Base-by-base conservation (phyloP, 371 early-diverging fungal genomes). In the Mortierella sp. region DNA sequence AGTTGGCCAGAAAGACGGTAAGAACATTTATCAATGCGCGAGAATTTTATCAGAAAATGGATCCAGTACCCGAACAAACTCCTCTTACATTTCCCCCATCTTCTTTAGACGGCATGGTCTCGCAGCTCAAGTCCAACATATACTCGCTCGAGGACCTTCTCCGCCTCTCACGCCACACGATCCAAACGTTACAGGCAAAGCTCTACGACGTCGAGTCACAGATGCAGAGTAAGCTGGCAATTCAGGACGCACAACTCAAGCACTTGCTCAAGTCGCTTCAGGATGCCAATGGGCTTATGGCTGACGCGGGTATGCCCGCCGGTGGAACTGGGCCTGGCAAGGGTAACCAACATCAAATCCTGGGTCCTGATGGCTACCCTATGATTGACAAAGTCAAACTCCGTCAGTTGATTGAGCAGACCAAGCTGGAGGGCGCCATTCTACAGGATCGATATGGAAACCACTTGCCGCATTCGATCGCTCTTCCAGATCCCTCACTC, bases 131-230 rank as follows among this genome's bases (percentile, higher is more conserved):
- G 76, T 93, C 94, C 58, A 95, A 95, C 84, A 92, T 95, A 7
- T 89, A 90, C 71, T 95, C 95, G 1, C 88, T 97, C 14, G 96
- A 96, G 77, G 96, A 96, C 73, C 88, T 96, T 19, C 85, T 97
- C 16, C 91, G 94, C 9, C 93, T 96, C 91, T 95, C 96, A 16
- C 93, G 96, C 2, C 95, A 95, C 60, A 96, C 95, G 0, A 94
- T 96, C 47, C 90, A 94, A 48, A 94, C 96, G 24, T 87, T 96
- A 34, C 95, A 96, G 82, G 88, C 89, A 28, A 94, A 95, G 75
- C 83, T 96, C 71, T 91, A 90, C 75, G 94, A 96, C 75, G 81
- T 94, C 0, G 93, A 94, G 44, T 89, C 90, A 45, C 93, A 95
- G 70, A 94, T 94, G 52, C 90, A 94, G 58, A 89, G 89, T 55